Evolutionary conservation across 192 early-diverging fungal genomes (phyloP).

Genomic region (Entophlyctis luteolus): DNA sequence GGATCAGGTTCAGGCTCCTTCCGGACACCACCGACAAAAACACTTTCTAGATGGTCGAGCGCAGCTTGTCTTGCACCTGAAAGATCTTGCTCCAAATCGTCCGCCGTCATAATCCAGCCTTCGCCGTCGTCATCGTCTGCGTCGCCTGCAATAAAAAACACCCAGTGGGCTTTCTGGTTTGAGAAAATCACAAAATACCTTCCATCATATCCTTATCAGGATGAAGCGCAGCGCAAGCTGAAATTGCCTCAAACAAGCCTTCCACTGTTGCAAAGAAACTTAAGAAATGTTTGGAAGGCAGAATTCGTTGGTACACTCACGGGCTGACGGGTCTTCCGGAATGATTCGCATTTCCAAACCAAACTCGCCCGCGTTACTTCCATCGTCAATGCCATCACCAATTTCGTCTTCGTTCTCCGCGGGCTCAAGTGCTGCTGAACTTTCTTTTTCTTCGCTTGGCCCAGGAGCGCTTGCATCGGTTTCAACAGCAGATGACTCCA

Average conservation of each 20-base stretch:
- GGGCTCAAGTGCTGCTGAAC: too few relatives aligned
- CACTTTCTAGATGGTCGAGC: slow-evolving; percentile 23
- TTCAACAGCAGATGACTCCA: slow-evolving; percentile 43
- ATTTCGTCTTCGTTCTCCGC: not conserved
- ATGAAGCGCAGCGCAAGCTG: slow-evolving; percentile 64
- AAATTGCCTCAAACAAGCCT: slow-evolving; percentile 58
- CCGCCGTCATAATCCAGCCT: slow-evolving; percentile 22
- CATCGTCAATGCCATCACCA: slow-evolving; percentile 5
- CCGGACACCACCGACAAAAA: slow-evolving; percentile 18
- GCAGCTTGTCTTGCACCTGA: slow-evolving; percentile 24
- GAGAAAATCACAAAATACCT: too few relatives aligned
- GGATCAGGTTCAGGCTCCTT: not conserved
- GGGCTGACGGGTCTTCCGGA: slow-evolving; percentile 50
- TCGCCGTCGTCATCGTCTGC: not conserved
- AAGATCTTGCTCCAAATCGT: slow-evolving; percentile 8
- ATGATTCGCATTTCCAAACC: slow-evolving; percentile 58
- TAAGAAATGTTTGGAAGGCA: not conserved
- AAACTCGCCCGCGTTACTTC: slow-evolving; percentile 30
- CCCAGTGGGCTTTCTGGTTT: not conserved
- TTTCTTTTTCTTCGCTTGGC: not conserved
- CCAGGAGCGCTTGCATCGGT: not conserved
- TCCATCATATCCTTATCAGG: slow-evolving; percentile 57
- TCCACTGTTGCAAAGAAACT: slow-evolving; percentile 49
- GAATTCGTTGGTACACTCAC: slow-evolving; percentile 36
- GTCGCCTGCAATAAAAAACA: not conserved